These are phyloP conservation scores for Amphichorda felina DNA, from an alignment of 2,329 filamentous ascomycete genomes.

Conservation along the genomic window DNA sequence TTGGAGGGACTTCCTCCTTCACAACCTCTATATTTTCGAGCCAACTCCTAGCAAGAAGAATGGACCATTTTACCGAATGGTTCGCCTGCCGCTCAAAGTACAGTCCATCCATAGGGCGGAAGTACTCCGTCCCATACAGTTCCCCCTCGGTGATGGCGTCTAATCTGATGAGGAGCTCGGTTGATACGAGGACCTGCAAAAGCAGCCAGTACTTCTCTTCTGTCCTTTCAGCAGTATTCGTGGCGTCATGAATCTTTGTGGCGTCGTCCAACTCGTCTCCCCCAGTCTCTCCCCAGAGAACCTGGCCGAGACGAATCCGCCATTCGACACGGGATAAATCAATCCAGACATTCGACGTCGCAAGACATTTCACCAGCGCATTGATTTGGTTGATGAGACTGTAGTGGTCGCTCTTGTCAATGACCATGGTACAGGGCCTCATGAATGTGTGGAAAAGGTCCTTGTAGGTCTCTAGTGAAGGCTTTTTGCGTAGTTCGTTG, in stretches of 20 bases:
- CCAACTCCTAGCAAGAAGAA: slow-evolving; percentile 53
- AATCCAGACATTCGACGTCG: slow-evolving; percentile 56
- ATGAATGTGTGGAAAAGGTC: slow-evolving; percentile 50
- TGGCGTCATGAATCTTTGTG: slow-evolving; percentile 35
- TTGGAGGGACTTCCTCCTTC: slow-evolving; percentile 21
- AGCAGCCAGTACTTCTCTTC: slow-evolving; percentile 57
- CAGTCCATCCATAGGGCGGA: slow-evolving; percentile 44
- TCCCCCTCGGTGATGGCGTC: slow-evolving; percentile 51
- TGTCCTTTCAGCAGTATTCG: slow-evolving; percentile 35
- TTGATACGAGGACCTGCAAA: slow-evolving; percentile 52
- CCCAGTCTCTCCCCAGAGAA: slow-evolving; percentile 50
- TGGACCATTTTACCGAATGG: slow-evolving; percentile 52
- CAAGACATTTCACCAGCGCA: slow-evolving; percentile 53
- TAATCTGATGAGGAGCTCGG: slow-evolving; percentile 52
- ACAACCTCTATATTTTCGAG: slow-evolving; percentile 54
- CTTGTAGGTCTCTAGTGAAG: slow-evolving; percentile 46
- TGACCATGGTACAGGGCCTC: slow-evolving; percentile 41
- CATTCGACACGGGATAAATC: slow-evolving; percentile 66
- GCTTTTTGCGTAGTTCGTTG: slow-evolving; percentile 35
- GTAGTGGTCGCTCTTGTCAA: slow-evolving; percentile 46
- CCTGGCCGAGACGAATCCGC: slow-evolving; percentile 60
- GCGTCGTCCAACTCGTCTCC: slow-evolving; percentile 42
- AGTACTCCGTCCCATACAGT: slow-evolving; percentile 37
- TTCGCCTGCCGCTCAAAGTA: slow-evolving; percentile 52
- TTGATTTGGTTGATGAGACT: slow-evolving; percentile 60